Base-by-base conservation (phyloP, 768 basidiomycete genomes). In the Lentinula guzmanii region DNA sequence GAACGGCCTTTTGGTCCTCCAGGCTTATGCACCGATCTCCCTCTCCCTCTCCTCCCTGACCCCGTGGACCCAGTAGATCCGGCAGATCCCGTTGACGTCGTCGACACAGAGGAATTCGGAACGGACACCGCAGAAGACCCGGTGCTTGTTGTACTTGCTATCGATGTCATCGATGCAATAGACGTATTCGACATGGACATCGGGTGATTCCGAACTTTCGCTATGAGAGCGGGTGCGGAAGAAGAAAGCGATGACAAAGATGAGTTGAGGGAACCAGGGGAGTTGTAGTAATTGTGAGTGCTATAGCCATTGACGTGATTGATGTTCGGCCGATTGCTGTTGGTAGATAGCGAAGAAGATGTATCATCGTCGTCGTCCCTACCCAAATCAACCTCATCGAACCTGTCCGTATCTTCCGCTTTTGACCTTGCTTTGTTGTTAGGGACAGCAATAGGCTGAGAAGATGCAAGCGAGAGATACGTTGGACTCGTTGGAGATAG, bases 381-480 rank as follows among this genome's bases (percentile, higher is more conserved):
- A 5, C 42, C 42, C 21, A 45, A 37, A n/a, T 52, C 48, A 10
- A 37, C 61, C 2, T 62, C 48, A 34, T 60, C 58, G n/a, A 61
- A 53, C n/a, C 39, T 10, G 10, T 54, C 60, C 2, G 34, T 7
- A 54, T 51, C 50, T 21, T 60, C 58, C 41, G n/a, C 48, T 35
- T 51, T 61, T 16, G 39, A 16, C 24, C 48, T 51, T 42, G 33
- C 52, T 10, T 34, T 37, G 24, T 7, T 35, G 16, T 50, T 53
- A 33, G 62, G 64, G 15, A 63, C 63, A 4, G 58, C 50, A 7
- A 48, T 63, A 5, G 62, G 48, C 31, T 18, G 43, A 43, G 64
- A 64, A 21, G 60, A 58, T 8, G 63, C 51, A 8, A 43, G 33
- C 1, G 52, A 24, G 5, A 56, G 35, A 33, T 33, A 39, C 6